Base-by-base conservation (phyloP, 352 stramenopile species). In the Phytophthora meadii region DNA sequence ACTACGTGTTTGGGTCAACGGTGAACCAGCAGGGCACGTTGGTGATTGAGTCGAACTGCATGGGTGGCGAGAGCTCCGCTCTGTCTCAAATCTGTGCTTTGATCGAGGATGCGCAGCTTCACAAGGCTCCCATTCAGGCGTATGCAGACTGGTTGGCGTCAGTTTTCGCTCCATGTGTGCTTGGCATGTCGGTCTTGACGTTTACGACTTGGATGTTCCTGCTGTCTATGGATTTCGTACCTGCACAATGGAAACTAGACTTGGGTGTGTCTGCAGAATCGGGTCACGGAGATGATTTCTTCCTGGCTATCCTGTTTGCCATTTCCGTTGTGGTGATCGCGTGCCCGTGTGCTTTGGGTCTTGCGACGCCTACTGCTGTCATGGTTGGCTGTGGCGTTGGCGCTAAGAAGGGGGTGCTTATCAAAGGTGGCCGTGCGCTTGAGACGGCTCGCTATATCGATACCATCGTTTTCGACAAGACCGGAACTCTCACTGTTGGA, bases 401-500 rank as follows among this genome's bases (percentile, higher is more conserved):
- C 6, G 89, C 87, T 25, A 90, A 96, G 64, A 81, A 91, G 17
- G 82, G 95, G 1, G 93, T 98, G 47, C 67, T 97, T 7, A 90
- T 98, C 57, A 95, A 95, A 62, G 93, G 93, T 1, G 89, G 89
- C 1, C 75, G 80, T 10, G 84, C 87, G 6, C 74, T 97, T 1
- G 89, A 97, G 59, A 87, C 90, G 3, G 82, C 88, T 12, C 82
- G 82, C 3, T 90, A 97, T 61, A 88, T 97, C 1, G 86, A 91
- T 28, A 89, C 85, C 22, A 89, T 94, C 28, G 93, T 96, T 27
- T 98, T 98, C 68, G 94, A 98, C 67, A 98, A 98, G 74, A 98
- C 93, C 2, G 93, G 93, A 1, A 98, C 94, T 8, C 68, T 98
- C 3, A 98, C 94, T 1, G 74, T 88, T 15, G 89, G 88, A 36